These are phyloP conservation scores for Penicillium sp. DNA, from an alignment of 2,329 filamentous ascomycete genomes.

Conservation along the genomic window DNA sequence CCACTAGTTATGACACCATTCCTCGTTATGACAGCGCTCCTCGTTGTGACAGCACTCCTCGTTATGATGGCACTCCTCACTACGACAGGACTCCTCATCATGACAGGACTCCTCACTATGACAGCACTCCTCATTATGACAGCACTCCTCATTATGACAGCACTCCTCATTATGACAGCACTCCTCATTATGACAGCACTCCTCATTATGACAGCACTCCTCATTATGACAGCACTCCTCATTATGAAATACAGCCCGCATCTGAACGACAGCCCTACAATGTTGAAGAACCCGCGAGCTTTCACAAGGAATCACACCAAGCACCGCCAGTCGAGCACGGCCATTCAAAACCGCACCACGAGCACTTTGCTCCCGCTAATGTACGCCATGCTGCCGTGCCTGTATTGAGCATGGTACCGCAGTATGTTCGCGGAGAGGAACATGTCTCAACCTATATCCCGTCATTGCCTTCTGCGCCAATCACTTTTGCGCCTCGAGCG, in stretches of 20 bases:
- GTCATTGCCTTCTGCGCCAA: conserved; percentile 13
- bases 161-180: not conserved
- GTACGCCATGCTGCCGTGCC: conserved; percentile 10
- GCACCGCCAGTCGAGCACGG: not conserved
- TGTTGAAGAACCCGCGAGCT: not conserved
- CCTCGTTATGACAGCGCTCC: not conserved
- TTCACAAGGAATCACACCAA: conserved; percentile 2
- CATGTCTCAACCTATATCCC: conserved; percentile 37
- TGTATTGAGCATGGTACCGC: conserved; percentile 40
- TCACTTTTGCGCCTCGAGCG: conserved; percentile 14
- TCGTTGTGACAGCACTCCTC: not conserved
- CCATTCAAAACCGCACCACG: not conserved
- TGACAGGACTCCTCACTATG: not conserved
- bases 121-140: not conserved
- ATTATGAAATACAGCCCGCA: not conserved
- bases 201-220: not conserved
- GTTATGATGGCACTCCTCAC: not conserved
- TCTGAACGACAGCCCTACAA: conserved; percentile 6
- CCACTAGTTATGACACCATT: not conserved
- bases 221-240: not conserved
- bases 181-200: not conserved
- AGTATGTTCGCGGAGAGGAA: conserved; percentile 48
- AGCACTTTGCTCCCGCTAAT: not conserved
- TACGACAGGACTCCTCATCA: not conserved
- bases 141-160: not conserved